Percentiles rank a stretch among this genome's conserved stretches.
Conservation (phyloP, 129 eudicot species). For the Sambucus nigra region DNA sequence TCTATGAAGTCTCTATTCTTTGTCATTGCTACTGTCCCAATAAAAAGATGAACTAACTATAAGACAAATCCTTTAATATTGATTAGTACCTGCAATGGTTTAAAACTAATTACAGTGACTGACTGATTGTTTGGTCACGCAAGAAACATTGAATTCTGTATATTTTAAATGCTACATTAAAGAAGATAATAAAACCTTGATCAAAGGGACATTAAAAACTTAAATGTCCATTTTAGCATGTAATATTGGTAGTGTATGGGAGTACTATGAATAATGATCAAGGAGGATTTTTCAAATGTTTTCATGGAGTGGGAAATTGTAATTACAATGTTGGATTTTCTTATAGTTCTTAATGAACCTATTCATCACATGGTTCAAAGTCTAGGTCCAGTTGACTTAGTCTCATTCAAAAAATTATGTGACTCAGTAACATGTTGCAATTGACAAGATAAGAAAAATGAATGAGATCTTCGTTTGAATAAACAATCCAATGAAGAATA, state of each 20-base stretch:
- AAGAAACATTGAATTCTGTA: background rate
- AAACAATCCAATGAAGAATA: no score
- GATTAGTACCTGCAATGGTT: no score
- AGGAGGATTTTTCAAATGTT: background rate
- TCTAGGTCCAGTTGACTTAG: no score
- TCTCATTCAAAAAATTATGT: no score
- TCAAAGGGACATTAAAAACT: background rate
- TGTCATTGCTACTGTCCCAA: background rate
- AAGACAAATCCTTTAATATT: no score
- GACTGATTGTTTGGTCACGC: no score
- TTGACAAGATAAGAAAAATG: no score
- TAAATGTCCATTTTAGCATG: background rate
- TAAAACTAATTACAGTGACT: no score
- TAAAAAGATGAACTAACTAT: background rate
- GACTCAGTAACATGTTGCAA: no score
- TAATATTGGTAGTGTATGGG: background rate
- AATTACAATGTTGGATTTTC: background rate
- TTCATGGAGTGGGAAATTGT: background rate
- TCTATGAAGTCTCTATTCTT: background rate
- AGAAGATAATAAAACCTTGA: background rate
- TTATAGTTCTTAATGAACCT: background rate
- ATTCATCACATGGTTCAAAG: no score
- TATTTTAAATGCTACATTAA: background rate
- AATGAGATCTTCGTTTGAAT: no score
- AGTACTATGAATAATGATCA: background rate